Base-by-base conservation (phyloP, 768 basidiomycete species). In the Macrolepiota albuminosa region DNA sequence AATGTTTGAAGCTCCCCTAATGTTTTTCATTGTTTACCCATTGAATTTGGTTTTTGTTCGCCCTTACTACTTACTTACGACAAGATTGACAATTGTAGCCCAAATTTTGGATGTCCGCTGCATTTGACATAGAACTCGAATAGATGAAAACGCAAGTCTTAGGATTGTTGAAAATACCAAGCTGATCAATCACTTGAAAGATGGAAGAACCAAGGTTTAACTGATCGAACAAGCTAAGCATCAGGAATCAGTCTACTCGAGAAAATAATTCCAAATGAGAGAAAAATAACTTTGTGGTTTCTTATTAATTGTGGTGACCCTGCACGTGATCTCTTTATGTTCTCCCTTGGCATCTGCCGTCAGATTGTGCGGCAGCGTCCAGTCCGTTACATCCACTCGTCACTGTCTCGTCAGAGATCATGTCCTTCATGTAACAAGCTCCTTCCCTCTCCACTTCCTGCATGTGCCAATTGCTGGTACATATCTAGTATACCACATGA, bases 381-480 rank as follows among this genome's bases (percentile, higher is more conserved):
- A 47, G 40, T 26, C 31, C 62, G 59, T 57, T 50, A 54, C 50
- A 45, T 63, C 18, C 57, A 65, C 24, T 56, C 60, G 29, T 60
- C 61, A 5, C 8, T 47, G 33, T 40, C 59, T 39, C 61, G 57
- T 39, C 56, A 39, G 26, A 61, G 43, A 57, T n/a, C 45, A 11
- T 95, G 93, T 67, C 83, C 88, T 9, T 81, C 79, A 24, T 96
- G 93, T 68, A 78, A 79, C 1, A 64, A 77, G 10, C 75, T 76
- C 7, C 75, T 94, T 6, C 79, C 86, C 5, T 84, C 87, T 6
- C 71, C 81, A 40, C 74, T 91, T 47, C 91, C 92, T 0, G 91
- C 88, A 24, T 96, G 93, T 70, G 75, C 76, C 13, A 76, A 74
- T n/a, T 96, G 93, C 74, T 80, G 80, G 67, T 79, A 79, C 57